A percentile compares a stretch with the other conserved stretches of the same genome.
These are phyloP conservation scores for Saturnispora hagleri DNA, from an alignment of 805 yeast genomes.

Conservation along the genomic window DNA sequence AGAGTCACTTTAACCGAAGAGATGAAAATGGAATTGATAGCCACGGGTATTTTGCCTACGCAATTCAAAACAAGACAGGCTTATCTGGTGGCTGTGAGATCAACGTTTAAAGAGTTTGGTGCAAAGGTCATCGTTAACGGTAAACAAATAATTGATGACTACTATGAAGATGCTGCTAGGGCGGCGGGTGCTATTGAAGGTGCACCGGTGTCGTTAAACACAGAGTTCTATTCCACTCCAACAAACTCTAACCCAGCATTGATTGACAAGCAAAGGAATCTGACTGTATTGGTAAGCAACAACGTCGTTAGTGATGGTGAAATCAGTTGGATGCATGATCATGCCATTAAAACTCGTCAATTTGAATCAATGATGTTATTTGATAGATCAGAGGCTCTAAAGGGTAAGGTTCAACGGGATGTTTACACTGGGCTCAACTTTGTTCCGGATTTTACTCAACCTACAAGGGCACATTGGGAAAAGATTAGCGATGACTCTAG, in stretches of 20 bases:
- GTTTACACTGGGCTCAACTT: conserved; percentile 77
- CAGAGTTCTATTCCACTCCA: conserved; percentile 3
- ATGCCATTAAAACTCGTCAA: conserved; percentile 67
- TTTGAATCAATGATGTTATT: conserved; percentile 56
- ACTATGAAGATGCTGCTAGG: conserved; percentile 58
- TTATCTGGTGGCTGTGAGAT: conserved; percentile 83
- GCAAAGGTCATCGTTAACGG: conserved; percentile 77
- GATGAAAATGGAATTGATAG: conserved; percentile 76
- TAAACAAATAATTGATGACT: conserved; percentile 74
- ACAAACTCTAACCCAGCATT: not conserved
- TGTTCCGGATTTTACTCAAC: conserved; percentile 69
- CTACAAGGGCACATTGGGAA: conserved; percentile 34
- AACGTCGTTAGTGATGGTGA: conserved; percentile 12
- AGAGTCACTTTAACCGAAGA: conserved; percentile 66
- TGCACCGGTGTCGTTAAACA: conserved; percentile 24
- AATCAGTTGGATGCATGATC: conserved; percentile 65
- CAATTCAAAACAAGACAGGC: conserved; percentile 87
- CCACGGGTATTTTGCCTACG: conserved; percentile 73
- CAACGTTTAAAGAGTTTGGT: conserved; percentile 87
- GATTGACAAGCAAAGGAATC: conserved; percentile 5
- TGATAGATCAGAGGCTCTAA: conserved; percentile 44
- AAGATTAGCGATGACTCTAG: conserved; percentile 24
- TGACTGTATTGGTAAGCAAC: conserved; percentile 5
- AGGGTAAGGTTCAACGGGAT: conserved; percentile 57
- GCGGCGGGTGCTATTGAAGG: conserved; percentile 60